phyloP scores from a whole-genome alignment of 441 rosid genomes.

The Geranium incanum region DNA sequence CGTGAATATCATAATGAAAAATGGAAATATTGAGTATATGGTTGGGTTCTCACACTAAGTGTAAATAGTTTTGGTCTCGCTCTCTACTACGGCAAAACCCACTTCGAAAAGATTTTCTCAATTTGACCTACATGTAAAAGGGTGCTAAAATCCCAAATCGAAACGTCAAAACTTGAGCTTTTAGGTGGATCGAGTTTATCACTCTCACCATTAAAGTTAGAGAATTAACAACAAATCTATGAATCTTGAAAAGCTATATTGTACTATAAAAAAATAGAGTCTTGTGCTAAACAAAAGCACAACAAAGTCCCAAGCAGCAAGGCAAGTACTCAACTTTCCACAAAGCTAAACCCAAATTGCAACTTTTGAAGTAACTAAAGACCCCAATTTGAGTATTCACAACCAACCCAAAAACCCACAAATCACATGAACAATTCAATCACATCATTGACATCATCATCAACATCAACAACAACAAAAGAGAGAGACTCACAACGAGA shows the following conservation, averaged over 20 bases:
- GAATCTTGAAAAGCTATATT: conserved; percentile 19
- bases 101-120: no score
- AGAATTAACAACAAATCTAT: conserved; percentile 23
- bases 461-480: no score
- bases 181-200: not conserved
- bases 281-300: conserved; percentile 47
- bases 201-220: conserved; percentile 12
- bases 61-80: not conserved
- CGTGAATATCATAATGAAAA: conserved; percentile 7
- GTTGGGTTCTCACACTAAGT: not conserved
- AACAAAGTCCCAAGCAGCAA: conserved; percentile 26
- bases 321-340: conserved; percentile 24
- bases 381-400: not conserved
- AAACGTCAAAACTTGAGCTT: no score
- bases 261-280: conserved; percentile 35
- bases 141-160: no score
- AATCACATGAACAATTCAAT: not conserved
- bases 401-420: not conserved
- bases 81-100: no score
- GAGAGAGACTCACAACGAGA: conserved; percentile 40
- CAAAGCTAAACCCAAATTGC: not conserved
- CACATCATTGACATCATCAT: not conserved
- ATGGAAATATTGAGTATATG: not conserved
- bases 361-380: not conserved
- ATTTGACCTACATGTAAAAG: no score